Evolutionary conservation across 805 yeast genomes (phyloP).

Genomic region (Metschnikowia shivogae): DNA sequence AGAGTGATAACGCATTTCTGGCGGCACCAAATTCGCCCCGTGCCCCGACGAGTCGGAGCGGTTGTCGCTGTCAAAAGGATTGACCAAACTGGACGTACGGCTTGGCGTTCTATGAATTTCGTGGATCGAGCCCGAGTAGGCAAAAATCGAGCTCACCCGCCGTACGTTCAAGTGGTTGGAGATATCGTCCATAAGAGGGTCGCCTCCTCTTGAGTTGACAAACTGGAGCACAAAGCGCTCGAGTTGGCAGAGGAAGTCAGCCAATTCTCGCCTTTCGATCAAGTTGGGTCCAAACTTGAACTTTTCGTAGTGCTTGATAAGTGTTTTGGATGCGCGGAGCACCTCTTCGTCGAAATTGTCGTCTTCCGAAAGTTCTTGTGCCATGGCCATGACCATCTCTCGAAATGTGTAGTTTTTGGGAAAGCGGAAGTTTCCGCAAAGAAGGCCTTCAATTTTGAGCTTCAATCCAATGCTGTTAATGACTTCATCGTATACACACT

Average conservation of each 20-base stretch:
- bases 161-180: not conserved
- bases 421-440: slow-evolving; percentile 31
- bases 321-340: slow-evolving; percentile 15
- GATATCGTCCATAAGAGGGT: slow-evolving; percentile 2
- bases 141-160: slow-evolving; percentile 4
- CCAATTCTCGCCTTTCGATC: slow-evolving; percentile 56
- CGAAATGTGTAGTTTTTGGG: slow-evolving; percentile 41
- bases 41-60: not conserved
- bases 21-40: not conserved
- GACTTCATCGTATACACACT: slow-evolving; percentile 48
- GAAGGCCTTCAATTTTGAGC: slow-evolving; percentile 44
- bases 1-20: not conserved
- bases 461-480: slow-evolving; percentile 58
- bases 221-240: slow-evolving; percentile 14
- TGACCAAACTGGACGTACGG: slow-evolving; percentile 7
- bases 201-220: slow-evolving; percentile 7
- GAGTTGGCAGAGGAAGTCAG: slow-evolving; percentile 46
- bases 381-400: slow-evolving; percentile 38
- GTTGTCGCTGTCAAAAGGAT: slow-evolving; percentile 8
- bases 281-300: slow-evolving; percentile 62
- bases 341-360: slow-evolving; percentile 8
- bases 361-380: slow-evolving; percentile 14
- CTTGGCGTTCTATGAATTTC: slow-evolving; percentile 1
- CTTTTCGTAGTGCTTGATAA: slow-evolving; percentile 56
- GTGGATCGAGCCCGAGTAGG: slow-evolving; percentile 3